Evolutionary conservation across 2,329 filamentous ascomycete genomes (phyloP).

Genomic region (Fusarium zealandicum): DNA sequence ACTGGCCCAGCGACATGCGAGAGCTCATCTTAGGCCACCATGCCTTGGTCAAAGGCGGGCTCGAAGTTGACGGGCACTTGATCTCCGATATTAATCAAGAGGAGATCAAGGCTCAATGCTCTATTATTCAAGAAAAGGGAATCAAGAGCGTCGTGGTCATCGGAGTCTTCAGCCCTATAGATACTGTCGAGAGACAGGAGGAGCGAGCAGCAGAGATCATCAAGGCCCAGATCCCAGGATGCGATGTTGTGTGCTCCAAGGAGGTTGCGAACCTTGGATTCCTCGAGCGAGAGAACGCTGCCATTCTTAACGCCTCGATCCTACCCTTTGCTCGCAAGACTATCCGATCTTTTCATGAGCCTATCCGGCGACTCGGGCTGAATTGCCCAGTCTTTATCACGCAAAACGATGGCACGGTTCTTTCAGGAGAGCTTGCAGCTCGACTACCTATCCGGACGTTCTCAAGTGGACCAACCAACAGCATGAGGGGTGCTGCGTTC

Average conservation of each 20-base stretch:
- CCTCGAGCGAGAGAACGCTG: constrained; percentile 69
- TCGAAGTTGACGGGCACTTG: constrained; percentile 59
- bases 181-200: constrained; percentile 57
- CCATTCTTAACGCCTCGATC: constrained; percentile 69
- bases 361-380: constrained; percentile 58
- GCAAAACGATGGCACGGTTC: constrained; percentile 69
- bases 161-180: constrained; percentile 62
- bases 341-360: constrained; percentile 61
- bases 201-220: constrained; percentile 56
- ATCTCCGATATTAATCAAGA: constrained; percentile 55
- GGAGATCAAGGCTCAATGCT: constrained; percentile 51
- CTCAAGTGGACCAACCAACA: constrained; percentile 69
- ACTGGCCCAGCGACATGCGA: constrained; percentile 60
- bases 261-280: constrained; percentile 62
- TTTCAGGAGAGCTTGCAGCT: constrained; percentile 61
- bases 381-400: constrained; percentile 66
- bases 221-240: constrained; percentile 48
- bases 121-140: constrained; percentile 49
- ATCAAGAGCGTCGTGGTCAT: constrained; percentile 57
- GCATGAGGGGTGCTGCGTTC: constrained; percentile 68
- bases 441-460: constrained; percentile 67
- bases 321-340: constrained; percentile 64
- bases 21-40: constrained; percentile 55
- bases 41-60: constrained; percentile 56
- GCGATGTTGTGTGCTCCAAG: constrained; percentile 58